Base-by-base conservation (phyloP, 1,284 basidiomycete genomes). In the Leccinum solheimii region DNA sequence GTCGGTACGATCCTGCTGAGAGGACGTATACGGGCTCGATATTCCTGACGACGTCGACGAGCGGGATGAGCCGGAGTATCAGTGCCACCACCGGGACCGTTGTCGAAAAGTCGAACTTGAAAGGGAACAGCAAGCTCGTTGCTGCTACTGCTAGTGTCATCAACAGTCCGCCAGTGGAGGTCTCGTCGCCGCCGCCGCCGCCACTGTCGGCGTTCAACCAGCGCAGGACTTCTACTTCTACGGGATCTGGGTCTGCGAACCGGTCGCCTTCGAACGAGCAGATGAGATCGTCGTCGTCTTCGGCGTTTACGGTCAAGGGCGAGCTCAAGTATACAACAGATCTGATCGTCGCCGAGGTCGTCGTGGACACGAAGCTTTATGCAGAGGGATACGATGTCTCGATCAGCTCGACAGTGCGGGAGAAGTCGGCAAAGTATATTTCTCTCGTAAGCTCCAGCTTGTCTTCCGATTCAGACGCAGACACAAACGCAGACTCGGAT, bases 331-430 rank as follows among this genome's bases (percentile, higher is more conserved):
- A 79, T 40, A 76, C 80, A 10, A 80, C 80, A 54, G 88, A 92
- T 70, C 75, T 91, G 57, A 72, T 92, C 21, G 83, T 91, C 16
- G 83, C 83, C 14, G 91, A 93, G 73, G 72, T 92, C 30, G 81
- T 92, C 21, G 80, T 94, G 14, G 91, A 93, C 75, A 85, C 88
- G 59, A 89, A 87, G 71, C 77, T 90, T 55, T 93, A 90, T 76
- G 82, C 84, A 0, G 81, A 81, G 57, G 90, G 91, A 23, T 94
- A 92, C 68, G 79, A 81, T 16, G 80, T 92, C 8, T 70, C 72
- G 8, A 72, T 89, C 51, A 72, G 72, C 40, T 87, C 86, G 27
- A 70, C 74, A 14, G 77, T 80, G 63, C 76, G 77, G 40, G 75
- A 79, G 61, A 78, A 74, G 38, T 64, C 72, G 34, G 76, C 72